Base-by-base conservation (phyloP, 139 green algal genomes). In the Limnomonas spitsbergensis region DNA sequence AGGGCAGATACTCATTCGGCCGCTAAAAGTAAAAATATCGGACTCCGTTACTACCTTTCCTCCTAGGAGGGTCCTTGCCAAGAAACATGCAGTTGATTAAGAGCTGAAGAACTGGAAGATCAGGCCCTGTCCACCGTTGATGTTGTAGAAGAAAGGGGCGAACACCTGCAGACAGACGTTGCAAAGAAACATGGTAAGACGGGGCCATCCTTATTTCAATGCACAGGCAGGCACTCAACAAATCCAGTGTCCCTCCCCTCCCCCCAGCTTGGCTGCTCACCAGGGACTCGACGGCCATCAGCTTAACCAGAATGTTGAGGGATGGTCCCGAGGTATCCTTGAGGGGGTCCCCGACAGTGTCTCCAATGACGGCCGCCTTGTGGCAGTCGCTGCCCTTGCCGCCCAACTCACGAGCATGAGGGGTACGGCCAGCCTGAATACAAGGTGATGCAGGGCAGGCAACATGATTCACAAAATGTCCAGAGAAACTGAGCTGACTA, bases 281-380 rank as follows among this genome's bases (percentile, higher is more conserved):
- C 66, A 98, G 87, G 0, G 88, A 95, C 88, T 98, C 95, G 1
- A 99, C 94, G 0, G 95, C 96, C 95, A 98, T 98, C 32, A 99
- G 93, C 92, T 99, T 99, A 85, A 99, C 94, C 38, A 99, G 89
- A 81, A 99, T 99, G 91, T 99, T 99, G 42, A 99, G 89, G 38
- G 93, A 95, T 32, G 95, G 95, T 67, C 92, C 91, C 27, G 78
- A 87, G 66, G 91, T 95, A 67, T 93, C 95, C 91, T 99, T 99
- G 14, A 99, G 92, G 26, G 96, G 96, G 82, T 98, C 94, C 42
- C 94, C 96, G 3, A 99, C 95, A n/a, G 96, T 99, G 90, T 99
- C 95, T 75, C 95, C 95, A 68, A 98, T 96, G 40, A 99, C 95
- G 40, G 95, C 73, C 4, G 73, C 95, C 86, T 98, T 98, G 92